phyloP scores from a whole-genome alignment of 495 filamentous ascomycete species.

The Daldinia caldariorum region DNA sequence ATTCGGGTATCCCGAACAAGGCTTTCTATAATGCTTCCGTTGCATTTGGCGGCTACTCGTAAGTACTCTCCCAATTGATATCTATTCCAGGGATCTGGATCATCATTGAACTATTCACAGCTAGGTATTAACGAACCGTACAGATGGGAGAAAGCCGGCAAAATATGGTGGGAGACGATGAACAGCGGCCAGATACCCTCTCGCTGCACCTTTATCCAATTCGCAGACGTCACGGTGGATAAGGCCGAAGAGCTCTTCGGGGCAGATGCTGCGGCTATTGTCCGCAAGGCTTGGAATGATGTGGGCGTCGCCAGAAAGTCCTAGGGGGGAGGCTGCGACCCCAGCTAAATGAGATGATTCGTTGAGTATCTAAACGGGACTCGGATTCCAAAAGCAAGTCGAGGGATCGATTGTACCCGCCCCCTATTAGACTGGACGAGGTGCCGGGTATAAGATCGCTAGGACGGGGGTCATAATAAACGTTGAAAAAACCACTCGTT shows the following conservation, averaged over 20 bases:
- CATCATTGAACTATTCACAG: not conserved
- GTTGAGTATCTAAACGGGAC: not conserved
- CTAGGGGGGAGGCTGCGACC: conserved; percentile 18
- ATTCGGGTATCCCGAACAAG: conserved; percentile 64
- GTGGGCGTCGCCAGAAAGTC: conserved; percentile 51
- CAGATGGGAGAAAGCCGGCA: conserved; percentile 61
- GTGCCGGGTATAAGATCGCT: not conserved
- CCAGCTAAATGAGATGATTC: conserved; percentile 1
- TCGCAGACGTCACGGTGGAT: conserved; percentile 55
- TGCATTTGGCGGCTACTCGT: conserved; percentile 58
- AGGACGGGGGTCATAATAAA: not conserved
- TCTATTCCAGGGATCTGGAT: not conserved
- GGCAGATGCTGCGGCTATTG: conserved; percentile 49
- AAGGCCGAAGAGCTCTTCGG: conserved; percentile 52
- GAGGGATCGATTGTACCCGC: not conserved
- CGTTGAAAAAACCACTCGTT: not conserved
- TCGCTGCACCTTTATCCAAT: conserved; percentile 53
- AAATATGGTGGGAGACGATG: conserved; percentile 63
- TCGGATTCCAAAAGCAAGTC: not conserved
- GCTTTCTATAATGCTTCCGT: conserved; percentile 60
- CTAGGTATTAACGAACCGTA: not conserved
- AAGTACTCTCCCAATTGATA: conserved; percentile 16
- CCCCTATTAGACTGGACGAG: not conserved
- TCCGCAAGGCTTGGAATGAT: conserved; percentile 53
- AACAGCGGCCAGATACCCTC: conserved; percentile 50